Evolutionary conservation across 169 alveolate genomes (phyloP).

Genomic region (Blepharisma undulans): DNA sequence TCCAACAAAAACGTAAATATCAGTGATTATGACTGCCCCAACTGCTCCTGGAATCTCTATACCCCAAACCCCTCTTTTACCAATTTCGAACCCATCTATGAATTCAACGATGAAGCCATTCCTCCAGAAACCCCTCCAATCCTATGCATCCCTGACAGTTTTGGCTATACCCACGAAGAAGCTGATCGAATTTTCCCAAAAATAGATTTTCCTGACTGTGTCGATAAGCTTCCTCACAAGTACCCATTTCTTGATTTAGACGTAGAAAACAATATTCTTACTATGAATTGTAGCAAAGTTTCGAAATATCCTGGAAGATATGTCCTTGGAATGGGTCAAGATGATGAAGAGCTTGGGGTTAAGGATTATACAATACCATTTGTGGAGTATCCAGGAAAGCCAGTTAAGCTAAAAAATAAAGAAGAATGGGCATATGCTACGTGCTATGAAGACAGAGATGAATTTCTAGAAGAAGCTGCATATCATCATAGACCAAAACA

Average conservation of each 20-base stretch:
- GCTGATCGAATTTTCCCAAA: constrained; percentile 10
- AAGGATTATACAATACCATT: not conserved
- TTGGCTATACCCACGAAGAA: constrained; percentile 36
- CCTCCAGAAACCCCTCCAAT: constrained; percentile 20
- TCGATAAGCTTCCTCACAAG: not conserved
- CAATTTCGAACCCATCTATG: not conserved
- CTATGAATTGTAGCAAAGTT: constrained; percentile 6
- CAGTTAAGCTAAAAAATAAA: constrained; percentile 1
- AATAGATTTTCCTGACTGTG: constrained; percentile 7
- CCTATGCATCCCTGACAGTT: constrained; percentile 27
- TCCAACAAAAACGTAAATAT: not conserved
- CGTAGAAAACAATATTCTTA: not conserved
- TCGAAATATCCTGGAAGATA: not conserved
- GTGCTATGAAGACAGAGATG: not conserved
- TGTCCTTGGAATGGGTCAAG: not conserved
- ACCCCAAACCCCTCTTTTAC: not conserved
- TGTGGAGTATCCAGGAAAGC: not conserved
- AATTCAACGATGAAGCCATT: constrained; percentile 8
- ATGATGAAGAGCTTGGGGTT: not conserved
- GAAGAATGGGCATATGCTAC: constrained; percentile 35
- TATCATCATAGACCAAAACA: not conserved
- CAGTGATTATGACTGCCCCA: not conserved
- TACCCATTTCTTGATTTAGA: not conserved
- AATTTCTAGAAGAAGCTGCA: not conserved
- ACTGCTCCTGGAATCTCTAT: constrained; percentile 29